Evolutionary conservation across 2,329 filamentous ascomycete species (phyloP), one percentile per base, ranked within the genome.

Genomic region (Fusarium lyarnte): DNA sequence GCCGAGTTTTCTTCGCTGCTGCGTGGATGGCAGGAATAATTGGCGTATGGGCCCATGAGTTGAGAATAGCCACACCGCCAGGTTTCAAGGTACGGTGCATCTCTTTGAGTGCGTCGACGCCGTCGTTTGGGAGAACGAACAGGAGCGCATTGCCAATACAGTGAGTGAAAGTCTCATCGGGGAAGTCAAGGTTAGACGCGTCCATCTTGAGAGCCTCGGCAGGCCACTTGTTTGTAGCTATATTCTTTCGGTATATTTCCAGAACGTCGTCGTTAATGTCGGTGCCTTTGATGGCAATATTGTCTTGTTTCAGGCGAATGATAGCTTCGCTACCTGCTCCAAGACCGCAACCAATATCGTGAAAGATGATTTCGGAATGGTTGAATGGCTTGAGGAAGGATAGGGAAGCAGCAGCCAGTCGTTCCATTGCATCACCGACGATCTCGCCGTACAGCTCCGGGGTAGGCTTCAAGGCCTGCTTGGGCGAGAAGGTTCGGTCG

Each of bases 381-480:
- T 2, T 29, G 0, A 62, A 29, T 0, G 45, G 5, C 0, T 39
- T 11, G 0, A 41, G 33, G 2, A 38, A 71, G 0, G 52, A 63
- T 1, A 63, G 21, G 8, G 69, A 71, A 0, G 14, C 33, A 2
- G 46, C 17, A 2, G 67, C 69, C 2, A 71, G 67, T 1, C 43
- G 19, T 14, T 71, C 62, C 69, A 63, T 63, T 0, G 42, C 29
- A 14, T 70, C 53, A 0, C 62, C 67, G 10, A 63, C 69, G 0
- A 70, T 38, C 14, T 67, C 42, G 0, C 43, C 25, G 1, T 71
- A 71, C 2, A 71, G 67, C 6, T 41, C 57, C 16, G 69, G 42
- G 0, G 69, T 71, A 17, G 69, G 69, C 12, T 5, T 6, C 3
- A 71, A 23, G 4, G 69, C 67, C 13, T 63, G 46, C 27, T 58